Percentiles rank a stretch among this genome's conserved stretches.
Conservation (phyloP, 2,329 filamentous ascomycete species). For the Graphiopsis chlorocephala region DNA sequence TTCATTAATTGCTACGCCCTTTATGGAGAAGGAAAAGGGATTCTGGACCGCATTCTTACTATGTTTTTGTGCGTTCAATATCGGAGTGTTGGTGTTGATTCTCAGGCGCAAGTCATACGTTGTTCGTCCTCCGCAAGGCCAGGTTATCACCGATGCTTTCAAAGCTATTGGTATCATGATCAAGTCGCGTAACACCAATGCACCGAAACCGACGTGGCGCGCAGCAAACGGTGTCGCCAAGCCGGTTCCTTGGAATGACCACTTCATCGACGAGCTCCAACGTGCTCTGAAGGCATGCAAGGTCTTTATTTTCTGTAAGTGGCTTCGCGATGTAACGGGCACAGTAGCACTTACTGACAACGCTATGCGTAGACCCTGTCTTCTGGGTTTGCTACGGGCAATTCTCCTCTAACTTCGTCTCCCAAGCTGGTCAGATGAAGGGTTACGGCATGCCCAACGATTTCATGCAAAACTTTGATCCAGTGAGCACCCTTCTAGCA, state of each 20-base stretch:
- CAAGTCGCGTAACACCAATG: conserved; percentile 54
- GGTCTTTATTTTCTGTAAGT: conserved; percentile 54
- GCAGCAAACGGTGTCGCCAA: conserved; percentile 48
- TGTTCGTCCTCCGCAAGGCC: conserved; percentile 56
- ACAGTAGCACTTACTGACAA: neutral
- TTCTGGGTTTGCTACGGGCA: conserved; percentile 45
- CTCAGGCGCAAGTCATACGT: conserved; percentile 35
- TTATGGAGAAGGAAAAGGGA: conserved; percentile 64
- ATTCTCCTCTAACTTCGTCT: conserved; percentile 46
- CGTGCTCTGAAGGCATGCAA: conserved; percentile 65
- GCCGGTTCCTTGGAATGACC: conserved; percentile 61
- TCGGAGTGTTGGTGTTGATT: conserved; percentile 57
- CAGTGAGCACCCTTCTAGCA: too few species aligned
- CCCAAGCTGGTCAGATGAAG: conserved; percentile 48
- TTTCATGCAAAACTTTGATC: conserved; percentile 49
- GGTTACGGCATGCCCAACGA: conserved; percentile 49
- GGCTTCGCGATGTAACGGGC: neutral
- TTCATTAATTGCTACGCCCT: conserved; percentile 63
- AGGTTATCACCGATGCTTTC: conserved; percentile 65
- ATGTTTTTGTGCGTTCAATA: conserved; percentile 61
- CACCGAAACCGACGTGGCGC: conserved; percentile 65
- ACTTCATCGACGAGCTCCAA: conserved; percentile 70
- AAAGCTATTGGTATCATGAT: conserved; percentile 57
- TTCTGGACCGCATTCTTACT: conserved; percentile 66
- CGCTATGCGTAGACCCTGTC: conserved; percentile 33